Base-by-base conservation (phyloP, 805 yeast genomes). In the Millerozyma miso region DNA sequence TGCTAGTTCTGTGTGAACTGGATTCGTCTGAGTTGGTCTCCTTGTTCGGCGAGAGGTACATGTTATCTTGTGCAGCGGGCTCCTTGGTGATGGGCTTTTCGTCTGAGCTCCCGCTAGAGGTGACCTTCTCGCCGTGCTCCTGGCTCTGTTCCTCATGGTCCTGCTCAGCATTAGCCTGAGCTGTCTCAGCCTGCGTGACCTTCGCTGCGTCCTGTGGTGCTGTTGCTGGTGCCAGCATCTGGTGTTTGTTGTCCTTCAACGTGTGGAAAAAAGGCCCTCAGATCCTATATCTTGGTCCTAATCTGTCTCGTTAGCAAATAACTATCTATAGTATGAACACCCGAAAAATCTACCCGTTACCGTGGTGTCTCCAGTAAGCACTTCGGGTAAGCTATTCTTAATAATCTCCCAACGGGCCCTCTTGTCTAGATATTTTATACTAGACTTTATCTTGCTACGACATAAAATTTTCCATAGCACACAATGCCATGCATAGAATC, bases 1-100 rank as follows among this genome's bases (percentile, higher is more conserved):
- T 39, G 39, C 55, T 51, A 5, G 62, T 51, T 37, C 56, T 41
- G 4, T 38, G 47, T 13, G 39, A 41, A 19, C 37, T 13, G 31
- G 39, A 40, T 2, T 35, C 45, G 18, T 44, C 41, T 2, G 31
- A 38, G 12, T 17, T 26, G 15, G 41, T 42, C 18, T 19, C 31
- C 16, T 34, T 23, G 16, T 37, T 13, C 4, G 41, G 35, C 29
- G 31, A 34, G 8, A 47, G 39, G 14, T 38, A 23, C 59, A 53
- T 54, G n/a, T 43, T 52, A 4, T 31, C 38, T 16, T 40, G 13
- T 18, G 23, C 31, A 10, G 17, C 17, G 16, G 35, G 36, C n/a
- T 38, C 23, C 23, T 31, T 17, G 6, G 31, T 31, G 3, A 38
- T 31, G n/a, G 41, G 38, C 14, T 18, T 26, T 18, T 29, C 20